Conservation (phyloP, 2,329 filamentous ascomycete genomes). For the Diplodia sapinea region DNA sequence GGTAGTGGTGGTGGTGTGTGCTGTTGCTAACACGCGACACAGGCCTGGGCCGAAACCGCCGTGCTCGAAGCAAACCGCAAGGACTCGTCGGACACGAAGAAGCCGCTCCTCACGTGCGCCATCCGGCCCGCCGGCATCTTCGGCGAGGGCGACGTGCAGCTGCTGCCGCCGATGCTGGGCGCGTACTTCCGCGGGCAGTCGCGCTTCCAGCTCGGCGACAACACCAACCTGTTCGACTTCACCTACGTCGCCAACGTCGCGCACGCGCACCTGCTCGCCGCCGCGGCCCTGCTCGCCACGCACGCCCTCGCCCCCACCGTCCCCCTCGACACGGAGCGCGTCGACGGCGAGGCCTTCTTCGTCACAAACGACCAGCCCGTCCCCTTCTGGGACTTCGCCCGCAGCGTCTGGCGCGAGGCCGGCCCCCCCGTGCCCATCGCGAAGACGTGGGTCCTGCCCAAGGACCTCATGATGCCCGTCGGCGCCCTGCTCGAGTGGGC, state of each 20-base stretch:
- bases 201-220: conserved; percentile 58
- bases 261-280: conserved; percentile 58
- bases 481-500: conserved; percentile 53
- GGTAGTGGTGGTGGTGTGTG: neutral
- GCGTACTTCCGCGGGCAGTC: conserved; percentile 55
- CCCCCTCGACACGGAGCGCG: conserved; percentile 52
- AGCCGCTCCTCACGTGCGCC: conserved; percentile 56
- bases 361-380: conserved; percentile 58
- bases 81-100: conserved; percentile 33
- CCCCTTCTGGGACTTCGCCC: conserved; percentile 59
- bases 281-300: conserved; percentile 56
- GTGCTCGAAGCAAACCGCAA: conserved; percentile 58
- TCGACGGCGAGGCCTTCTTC: conserved; percentile 59
- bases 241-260: conserved; percentile 60
- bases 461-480: conserved; percentile 50
- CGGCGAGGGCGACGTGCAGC: conserved; percentile 56
- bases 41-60: conserved; percentile 55
- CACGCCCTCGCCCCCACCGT: conserved; percentile 45
- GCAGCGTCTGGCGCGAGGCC: conserved; percentile 54
- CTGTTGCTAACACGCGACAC: conserved; percentile 10
- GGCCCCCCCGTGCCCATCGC: conserved; percentile 46
- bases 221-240: conserved; percentile 61
- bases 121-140: conserved; percentile 60
- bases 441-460: conserved; percentile 52
- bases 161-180: conserved; percentile 53